Conservation (phyloP, 768 basidiomycete species). For the Lactarius vividus region DNA sequence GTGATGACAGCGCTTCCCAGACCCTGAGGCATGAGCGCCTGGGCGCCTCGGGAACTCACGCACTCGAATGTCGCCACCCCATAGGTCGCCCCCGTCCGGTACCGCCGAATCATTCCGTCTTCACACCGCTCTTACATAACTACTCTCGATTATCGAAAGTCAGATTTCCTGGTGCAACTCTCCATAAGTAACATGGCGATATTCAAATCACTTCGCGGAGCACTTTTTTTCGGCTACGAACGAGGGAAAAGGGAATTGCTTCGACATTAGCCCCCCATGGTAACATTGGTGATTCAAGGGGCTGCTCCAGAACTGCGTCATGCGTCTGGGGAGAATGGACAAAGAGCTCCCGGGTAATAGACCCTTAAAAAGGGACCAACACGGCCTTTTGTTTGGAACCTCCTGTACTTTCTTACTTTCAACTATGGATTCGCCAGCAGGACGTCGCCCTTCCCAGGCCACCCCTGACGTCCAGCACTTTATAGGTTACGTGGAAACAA, state of each 20-base stretch:
- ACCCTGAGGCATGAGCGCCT: background rate
- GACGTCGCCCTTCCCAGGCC: constrained; percentile 21
- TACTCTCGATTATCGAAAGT: constrained; percentile 9
- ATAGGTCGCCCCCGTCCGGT: constrained; percentile 13
- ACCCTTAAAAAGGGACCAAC: constrained; percentile 26
- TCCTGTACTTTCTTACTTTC: constrained; percentile 21
- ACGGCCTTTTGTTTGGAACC: constrained; percentile 18
- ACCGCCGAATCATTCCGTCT: constrained; percentile 14
- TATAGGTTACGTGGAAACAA: constrained; percentile 78
- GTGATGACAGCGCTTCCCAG: constrained; percentile 9
- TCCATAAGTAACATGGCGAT: constrained; percentile 13
- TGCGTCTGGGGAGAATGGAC: constrained; percentile 22
- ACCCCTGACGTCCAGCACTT: constrained; percentile 50
- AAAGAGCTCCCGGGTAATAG: constrained; percentile 20
- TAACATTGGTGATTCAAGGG: constrained; percentile 18
- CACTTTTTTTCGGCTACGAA: constrained; percentile 18
- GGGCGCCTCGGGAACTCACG: constrained; percentile 12
- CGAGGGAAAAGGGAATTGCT: constrained; percentile 17
- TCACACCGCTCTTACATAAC: constrained; percentile 25
- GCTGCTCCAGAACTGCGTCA: constrained; percentile 19
- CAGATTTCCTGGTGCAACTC: constrained; percentile 3
- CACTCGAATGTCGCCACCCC: constrained; percentile 2
- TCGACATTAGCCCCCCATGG: constrained; percentile 17
- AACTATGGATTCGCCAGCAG: constrained; percentile 10
- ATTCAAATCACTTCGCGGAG: constrained; percentile 19